These are phyloP conservation scores for Holtermanniella nyarrowii DNA, from an alignment of 768 basidiomycete species.

Conservation along the genomic window DNA sequence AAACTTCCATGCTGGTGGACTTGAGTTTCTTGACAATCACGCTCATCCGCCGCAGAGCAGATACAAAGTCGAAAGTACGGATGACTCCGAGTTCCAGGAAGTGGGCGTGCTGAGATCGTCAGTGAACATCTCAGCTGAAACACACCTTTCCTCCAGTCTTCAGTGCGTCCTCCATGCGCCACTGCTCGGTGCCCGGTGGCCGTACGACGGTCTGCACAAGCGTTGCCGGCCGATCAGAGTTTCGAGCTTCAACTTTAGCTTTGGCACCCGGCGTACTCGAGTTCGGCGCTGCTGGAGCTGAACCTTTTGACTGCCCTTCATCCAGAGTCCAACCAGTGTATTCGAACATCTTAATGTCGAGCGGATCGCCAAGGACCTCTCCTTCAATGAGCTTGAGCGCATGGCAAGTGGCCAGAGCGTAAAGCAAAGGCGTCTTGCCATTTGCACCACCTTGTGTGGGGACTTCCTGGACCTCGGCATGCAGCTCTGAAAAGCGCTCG, in stretches of 20 bases:
- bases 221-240: slow-evolving; percentile 57
- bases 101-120: slow-evolving; percentile 64
- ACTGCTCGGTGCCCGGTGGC: slow-evolving; percentile 84
- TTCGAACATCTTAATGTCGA: slow-evolving; percentile 96
- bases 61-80: slow-evolving; percentile 91
- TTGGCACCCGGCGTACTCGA: slow-evolving; percentile 40
- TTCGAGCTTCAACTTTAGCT: slow-evolving; percentile 37
- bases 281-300: neutral
- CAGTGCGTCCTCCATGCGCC: slow-evolving; percentile 85
- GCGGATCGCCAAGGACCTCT: slow-evolving; percentile 82
- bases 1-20: slow-evolving; percentile 90
- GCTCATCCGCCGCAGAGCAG: slow-evolving; percentile 86
- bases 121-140: neutral
- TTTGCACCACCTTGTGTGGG: slow-evolving; percentile 51
- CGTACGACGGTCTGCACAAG: slow-evolving; percentile 93
- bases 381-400: slow-evolving; percentile 83
- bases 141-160: slow-evolving; percentile 68
- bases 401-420: slow-evolving; percentile 93
- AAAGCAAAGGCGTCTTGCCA: slow-evolving; percentile 69
- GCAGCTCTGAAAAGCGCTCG: slow-evolving; percentile 77
- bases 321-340: slow-evolving; percentile 95
- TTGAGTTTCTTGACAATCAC: slow-evolving; percentile 93
- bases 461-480: slow-evolving; percentile 75
- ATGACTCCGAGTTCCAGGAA: slow-evolving; percentile 96
- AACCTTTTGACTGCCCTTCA: slow-evolving; percentile 66